Percentiles rank a stretch among this genome's conserved stretches.
Evolutionary conservation across 108 stramenopile genomes (phyloP).

Genomic region (Nitzschia palea): DNA sequence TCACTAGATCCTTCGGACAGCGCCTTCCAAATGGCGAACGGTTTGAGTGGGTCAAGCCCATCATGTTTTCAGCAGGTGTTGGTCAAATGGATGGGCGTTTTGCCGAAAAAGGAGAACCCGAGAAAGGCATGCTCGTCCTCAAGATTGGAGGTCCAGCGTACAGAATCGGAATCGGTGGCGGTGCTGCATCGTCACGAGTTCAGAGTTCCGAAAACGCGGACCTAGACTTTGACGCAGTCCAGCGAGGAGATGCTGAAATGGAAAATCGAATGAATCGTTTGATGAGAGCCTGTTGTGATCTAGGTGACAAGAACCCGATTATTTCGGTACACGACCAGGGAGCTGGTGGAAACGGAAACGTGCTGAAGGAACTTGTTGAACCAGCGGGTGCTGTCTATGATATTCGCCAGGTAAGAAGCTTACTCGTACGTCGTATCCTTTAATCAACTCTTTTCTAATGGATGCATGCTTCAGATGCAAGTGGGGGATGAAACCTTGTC

Average conservation of each 20-base stretch:
- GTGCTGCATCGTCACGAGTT: constrained; percentile 92
- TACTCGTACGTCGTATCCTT: background rate
- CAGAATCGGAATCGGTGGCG: constrained; percentile 98
- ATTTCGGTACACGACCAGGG: constrained; percentile 98
- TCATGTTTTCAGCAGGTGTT: constrained; percentile 99
- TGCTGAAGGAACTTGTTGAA: constrained; percentile 99
- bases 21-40: constrained; percentile 91
- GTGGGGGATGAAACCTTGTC: constrained; percentile 95
- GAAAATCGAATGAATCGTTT: constrained; percentile 97
- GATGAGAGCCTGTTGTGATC: constrained; percentile 97
- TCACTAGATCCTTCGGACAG: constrained; percentile 95
- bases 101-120: constrained; percentile 89
- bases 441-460: background rate
- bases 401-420: constrained; percentile 81
- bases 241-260: constrained; percentile 99
- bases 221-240: constrained; percentile 99
- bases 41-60: constrained; percentile 98
- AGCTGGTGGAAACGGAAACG: constrained; percentile 99
- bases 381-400: constrained; percentile 95
- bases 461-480: constrained; percentile 7
- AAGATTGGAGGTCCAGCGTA: constrained; percentile 99
- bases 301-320: constrained; percentile 96
- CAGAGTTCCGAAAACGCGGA: constrained; percentile 86
- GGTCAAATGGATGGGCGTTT: constrained; percentile 95
- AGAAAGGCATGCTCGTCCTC: constrained; percentile 95